phyloP scores from a whole-genome alignment of 2,329 filamentous ascomycete species.

The Colletotrichum plurivorum region DNA sequence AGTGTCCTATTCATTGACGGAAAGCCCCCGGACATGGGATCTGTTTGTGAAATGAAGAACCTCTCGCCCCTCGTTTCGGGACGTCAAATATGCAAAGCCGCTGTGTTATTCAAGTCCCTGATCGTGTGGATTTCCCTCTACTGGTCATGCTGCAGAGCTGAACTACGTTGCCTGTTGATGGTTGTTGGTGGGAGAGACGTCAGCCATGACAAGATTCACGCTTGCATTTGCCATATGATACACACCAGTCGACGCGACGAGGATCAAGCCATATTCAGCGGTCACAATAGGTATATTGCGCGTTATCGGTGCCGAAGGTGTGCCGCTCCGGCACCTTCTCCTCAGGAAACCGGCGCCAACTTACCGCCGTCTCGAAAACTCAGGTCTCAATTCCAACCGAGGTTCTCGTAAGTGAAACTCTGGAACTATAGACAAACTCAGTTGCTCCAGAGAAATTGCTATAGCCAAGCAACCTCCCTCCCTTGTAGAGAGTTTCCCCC shows the following conservation, averaged over 20 bases:
- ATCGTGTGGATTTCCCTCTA: too few species aligned
- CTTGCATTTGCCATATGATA: background rate
- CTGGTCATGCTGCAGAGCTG: too few species aligned
- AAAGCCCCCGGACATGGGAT: too few species aligned
- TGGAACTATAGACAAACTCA: conserved; percentile 2
- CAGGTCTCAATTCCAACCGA: conserved; percentile 19
- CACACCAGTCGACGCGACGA: background rate
- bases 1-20: too few species aligned
- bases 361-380: conserved; percentile 11
- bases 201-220: background rate
- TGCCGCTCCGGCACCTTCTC: background rate
- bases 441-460: background rate
- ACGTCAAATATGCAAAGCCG: too few species aligned
- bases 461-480: background rate
- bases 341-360: background rate
- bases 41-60: too few species aligned
- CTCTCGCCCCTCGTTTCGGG: too few species aligned
- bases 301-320: too few species aligned
- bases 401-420: conserved; percentile 9
- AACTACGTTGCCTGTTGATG: too few species aligned
- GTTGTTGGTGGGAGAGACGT: too few species aligned
- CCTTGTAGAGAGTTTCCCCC: background rate
- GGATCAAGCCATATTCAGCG: background rate
- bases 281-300: too few species aligned
- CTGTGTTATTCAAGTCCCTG: too few species aligned